Evolutionary conservation across 2,329 filamentous ascomycete genomes (phyloP), one percentile per base, ranked within the genome.

Genomic region (Amphichorda felina): DNA sequence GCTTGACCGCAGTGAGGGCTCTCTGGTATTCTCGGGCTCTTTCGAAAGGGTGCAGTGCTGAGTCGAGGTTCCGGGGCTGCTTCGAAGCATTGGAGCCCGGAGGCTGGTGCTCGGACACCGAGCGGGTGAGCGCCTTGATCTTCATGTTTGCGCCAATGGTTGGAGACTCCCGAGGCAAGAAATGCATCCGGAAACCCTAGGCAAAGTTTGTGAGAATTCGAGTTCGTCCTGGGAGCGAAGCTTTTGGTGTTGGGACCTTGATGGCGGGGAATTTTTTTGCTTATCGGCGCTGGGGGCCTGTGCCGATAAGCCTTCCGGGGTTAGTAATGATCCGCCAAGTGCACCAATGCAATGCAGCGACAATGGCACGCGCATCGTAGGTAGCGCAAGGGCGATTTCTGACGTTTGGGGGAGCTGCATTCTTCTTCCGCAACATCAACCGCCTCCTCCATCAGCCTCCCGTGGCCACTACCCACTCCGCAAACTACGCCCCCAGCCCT

Each of bases 11-110:
- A 73, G 86, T 72, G 43, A 73, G 57, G 7, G 69, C 68, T 37
- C 68, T 56, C 35, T 64, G 56, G 46, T 68, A 69, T 63, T 94
- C 88, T 57, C 87, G 70, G 32, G 88, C 88, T 50, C 86, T 72
- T 60, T 94, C 87, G 59, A 95, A 94, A 2, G 85, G 88, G 60
- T 94, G 87, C 40, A 89, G 72, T 29, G 83, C 79, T 19, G 88
- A 82, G 61, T 94, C 84, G 50, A 93, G 69, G 51, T 83, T 84
- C 45, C 78, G 72, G 40, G 78, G 75, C 47, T 73, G 64, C 50
- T 77, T 79, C 35, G 74, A 59, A 36, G 78, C 72, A 55, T 72
- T 71, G 37, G 76, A 75, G 40, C 80, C 80, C 14, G 78, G 70
- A 19, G 79, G 70, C 56, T 82, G 78, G 46, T 77, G 69, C 38